Evolutionary conservation across 179 eudicot genomes (phyloP), one percentile per base, ranked within the genome.

Genomic region (Amaranthus tricolor): DNA sequence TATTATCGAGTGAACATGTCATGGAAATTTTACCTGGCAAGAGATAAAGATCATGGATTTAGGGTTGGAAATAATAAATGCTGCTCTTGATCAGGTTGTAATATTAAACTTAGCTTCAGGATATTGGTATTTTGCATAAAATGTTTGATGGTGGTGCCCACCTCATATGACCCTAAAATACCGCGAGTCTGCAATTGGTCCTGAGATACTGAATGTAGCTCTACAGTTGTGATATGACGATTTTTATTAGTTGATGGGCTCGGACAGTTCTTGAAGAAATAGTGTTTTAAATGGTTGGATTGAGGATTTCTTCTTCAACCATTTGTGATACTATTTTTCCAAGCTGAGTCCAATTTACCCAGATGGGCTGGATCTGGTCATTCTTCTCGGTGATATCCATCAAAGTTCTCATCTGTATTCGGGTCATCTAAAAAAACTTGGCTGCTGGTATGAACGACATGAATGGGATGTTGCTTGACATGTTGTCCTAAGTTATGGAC

Each of bases 261-360:
- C 65, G 84, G 85, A 82, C 85, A 78, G 60, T 71, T 80, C 78
- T 79, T 82, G 85, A 81, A 78, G 82, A 79, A 69, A 82, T 84
- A 84, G 85, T 84, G 82, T 79, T 73, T 74, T 76, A 82, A 84
- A 84, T 78, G 87, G 87, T 79, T 84, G 81, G 80, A 84, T 82
- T 71, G 87, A 84, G 74, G 78, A 70, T 77, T 62, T 74, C 85
- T 78, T 83, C 80, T 81, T 76, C 76, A 82, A 80, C 87, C 87
- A 82, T 82, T 77, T 82, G 51, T 54, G 62, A 74, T 74, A 82
- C 87, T 84, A 84, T 84, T 82, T 80, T 75, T 84, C 77, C 76
- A 79, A 82, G 82, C 73, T 74, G 80, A 76, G 87, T 82, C 85
- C 87, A 62, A 19, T 43, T 72, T 80, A 65, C 74, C 74, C 55